Conservation (phyloP, 345 rosid species). For the Eucalyptus cloeziana region DNA sequence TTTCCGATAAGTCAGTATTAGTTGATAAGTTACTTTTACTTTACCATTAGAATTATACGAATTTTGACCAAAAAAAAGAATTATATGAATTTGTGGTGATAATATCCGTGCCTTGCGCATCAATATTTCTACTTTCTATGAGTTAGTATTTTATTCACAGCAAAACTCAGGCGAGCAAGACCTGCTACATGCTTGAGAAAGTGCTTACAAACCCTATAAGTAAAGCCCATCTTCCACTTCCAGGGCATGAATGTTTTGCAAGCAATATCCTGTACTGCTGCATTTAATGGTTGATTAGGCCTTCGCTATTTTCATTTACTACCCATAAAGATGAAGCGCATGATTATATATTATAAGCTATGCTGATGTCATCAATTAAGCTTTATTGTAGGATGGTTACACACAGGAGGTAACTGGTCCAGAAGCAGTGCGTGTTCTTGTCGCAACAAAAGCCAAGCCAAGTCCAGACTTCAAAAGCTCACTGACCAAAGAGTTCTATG, state of each 20-base stretch:
- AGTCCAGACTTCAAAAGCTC: constrained; percentile 20
- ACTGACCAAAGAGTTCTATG: constrained; percentile 52
- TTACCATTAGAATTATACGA: background rate
- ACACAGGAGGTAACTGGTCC: constrained; percentile 50
- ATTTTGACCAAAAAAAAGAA: background rate
- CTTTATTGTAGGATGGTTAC: constrained; percentile 54
- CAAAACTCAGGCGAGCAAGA: background rate
- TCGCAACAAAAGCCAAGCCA: constrained; percentile 64
- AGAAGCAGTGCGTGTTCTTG: constrained; percentile 60
- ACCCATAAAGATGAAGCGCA: background rate
- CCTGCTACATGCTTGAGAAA: background rate
- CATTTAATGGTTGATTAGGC: background rate
- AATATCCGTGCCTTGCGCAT: background rate
- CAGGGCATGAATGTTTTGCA: background rate
- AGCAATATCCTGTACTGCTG: background rate
- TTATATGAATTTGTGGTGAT: background rate
- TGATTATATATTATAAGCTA: background rate
- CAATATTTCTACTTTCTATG: background rate
- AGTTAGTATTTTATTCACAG: background rate
- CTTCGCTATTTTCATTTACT: background rate
- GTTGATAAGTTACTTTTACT: background rate
- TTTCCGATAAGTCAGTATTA: background rate
- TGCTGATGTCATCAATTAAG: background rate
- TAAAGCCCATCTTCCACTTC: background rate
- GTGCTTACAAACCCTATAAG: background rate